phyloP scores from a whole-genome alignment of 2,329 filamentous ascomycete species.

The Blumeria hordei region DNA sequence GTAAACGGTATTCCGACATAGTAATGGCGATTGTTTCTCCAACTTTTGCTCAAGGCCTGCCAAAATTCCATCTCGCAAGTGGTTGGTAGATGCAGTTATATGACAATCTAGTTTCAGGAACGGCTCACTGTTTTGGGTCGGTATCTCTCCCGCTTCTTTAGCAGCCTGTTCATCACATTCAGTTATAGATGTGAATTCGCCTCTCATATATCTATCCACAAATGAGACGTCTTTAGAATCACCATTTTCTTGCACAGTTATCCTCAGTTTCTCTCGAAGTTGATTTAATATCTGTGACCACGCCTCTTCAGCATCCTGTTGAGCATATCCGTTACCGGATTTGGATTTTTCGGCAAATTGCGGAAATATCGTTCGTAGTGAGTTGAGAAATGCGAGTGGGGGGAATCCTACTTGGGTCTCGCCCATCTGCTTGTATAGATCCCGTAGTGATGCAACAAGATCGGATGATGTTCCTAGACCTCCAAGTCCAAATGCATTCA shows the following conservation, averaged over 20 bases:
- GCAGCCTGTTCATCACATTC: slow-evolving; percentile 67
- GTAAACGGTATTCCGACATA: slow-evolving; percentile 60
- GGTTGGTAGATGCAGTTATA: slow-evolving; percentile 69
- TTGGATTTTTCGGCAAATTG: slow-evolving; percentile 83
- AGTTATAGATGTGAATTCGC: slow-evolving; percentile 52
- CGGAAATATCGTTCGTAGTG: slow-evolving; percentile 57
- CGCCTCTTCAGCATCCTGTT: slow-evolving; percentile 95
- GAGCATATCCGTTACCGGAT: slow-evolving; percentile 66
- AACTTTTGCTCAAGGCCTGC: slow-evolving; percentile 68
- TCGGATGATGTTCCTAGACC: slow-evolving; percentile 27
- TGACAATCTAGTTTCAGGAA: slow-evolving; percentile 95
- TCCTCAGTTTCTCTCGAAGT: slow-evolving; percentile 51
- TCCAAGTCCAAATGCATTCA: slow-evolving; percentile 25
- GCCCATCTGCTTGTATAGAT: slow-evolving; percentile 72
- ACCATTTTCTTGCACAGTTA: slow-evolving; percentile 29
- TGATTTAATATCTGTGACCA: slow-evolving; percentile 89
- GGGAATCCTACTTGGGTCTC: slow-evolving; percentile 72
- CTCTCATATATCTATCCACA: slow-evolving; percentile 75
- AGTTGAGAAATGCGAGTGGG: slow-evolving; percentile 59
- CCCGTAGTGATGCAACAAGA: slow-evolving; percentile 51
- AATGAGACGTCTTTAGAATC: slow-evolving; percentile 40
- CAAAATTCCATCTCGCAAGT: slow-evolving; percentile 68
- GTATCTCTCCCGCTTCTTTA: slow-evolving; percentile 47
- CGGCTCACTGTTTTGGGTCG: slow-evolving; percentile 39
- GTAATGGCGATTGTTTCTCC: slow-evolving; percentile 61